Evolutionary conservation across 768 basidiomycete species (phyloP), one percentile per base, ranked within the genome.

Genomic region (Tylopilus rubrobrunneus): DNA sequence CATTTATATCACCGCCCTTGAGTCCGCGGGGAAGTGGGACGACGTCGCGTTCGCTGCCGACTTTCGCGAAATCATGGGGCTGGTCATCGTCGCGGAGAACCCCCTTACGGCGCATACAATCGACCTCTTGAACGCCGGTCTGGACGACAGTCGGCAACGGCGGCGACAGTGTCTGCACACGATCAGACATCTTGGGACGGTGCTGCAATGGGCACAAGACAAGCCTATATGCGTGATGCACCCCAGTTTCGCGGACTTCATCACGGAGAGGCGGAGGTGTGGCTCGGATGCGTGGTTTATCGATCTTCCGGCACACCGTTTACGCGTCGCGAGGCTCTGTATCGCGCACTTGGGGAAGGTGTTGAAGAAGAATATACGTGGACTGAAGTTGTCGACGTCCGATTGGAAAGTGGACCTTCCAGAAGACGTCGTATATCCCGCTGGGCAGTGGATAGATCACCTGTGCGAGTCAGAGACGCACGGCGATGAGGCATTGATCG

Each of bases 171-270:
- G 68, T 50, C 48, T 65, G 12, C 70, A 71, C 51, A 70, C 68
- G 28, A 62, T 70, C 50, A 55, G 57, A 28, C 62, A 62, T 57
- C 49, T 70, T 1, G 58, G 61, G 11, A 60, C 59, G 25, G 59
- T 70, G 21, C 48, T 70, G 48, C 70, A 62, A 29, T 68, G 67
- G 65, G 56, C 57, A 2, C 53, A 62, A 31, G 60, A 62, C 36
- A 56, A 62, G 19, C 62, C 65, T n/a, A 67, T 73, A 42, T 62
- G 52, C 15, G 61, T 69, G 3, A 63, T 67, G 55, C 72, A 73
- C 48, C 64, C 71, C 0, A 71, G 70, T 27, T 70, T 73, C 23
- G 57, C 56, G 6, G 71, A 73, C 47, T 73, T 73, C 39, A 57
- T 73, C 36, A 67, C 67, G 25, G 64, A 72, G 45, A 53, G 23